Base-by-base conservation (phyloP, 768 basidiomycete species). In the Xerocomellus amylosporus region DNA sequence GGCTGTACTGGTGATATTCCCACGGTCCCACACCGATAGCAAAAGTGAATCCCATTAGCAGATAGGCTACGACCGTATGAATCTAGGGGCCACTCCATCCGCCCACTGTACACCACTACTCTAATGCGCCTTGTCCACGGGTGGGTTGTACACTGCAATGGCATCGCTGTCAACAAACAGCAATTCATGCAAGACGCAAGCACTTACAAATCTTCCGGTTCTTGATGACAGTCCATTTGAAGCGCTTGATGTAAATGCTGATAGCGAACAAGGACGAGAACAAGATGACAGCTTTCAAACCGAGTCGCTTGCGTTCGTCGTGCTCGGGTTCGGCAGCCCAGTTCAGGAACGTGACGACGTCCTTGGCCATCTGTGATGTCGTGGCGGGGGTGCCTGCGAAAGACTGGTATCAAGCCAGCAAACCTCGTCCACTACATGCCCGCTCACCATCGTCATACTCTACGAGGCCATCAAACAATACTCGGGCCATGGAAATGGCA, bases 271-370 rank as follows among this genome's bases (percentile, higher is more conserved):
- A 77, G 13, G 86, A 74, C 40, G 94, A 91, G 76, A 98, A 89
- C 69, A 98, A 79, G 69, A 98, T 94, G 63, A 95, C 85, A 20
- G 93, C 95, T 76, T 98, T 95, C 72, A 98, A 77, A 61, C 97
- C 96, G 69, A 87, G 87, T 82, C 93, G 94, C 81, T 99, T 98
- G 71, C 97, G 82, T 71, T 95, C 89, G 68, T 99, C 97, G 65
- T 95, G 90, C 72, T 99, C 97, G 30, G 97, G 97, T 72, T 99
- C 97, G 53, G 97, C 84, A 17, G 96, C 92, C 95, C 95, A 98
- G 75, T 85, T 85, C 46, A 98, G 76, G 87, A 98, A 98, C 3
- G 90, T 92, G 43, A 84, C 83, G 50, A 99, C 94, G 68, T 99
- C 97, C 81, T 98, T 99, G 63, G 97, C 96, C 96, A 99, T 95